Base-by-base conservation (phyloP, 139 green algal genomes). In the Prasinococcaceae sp. region DNA sequence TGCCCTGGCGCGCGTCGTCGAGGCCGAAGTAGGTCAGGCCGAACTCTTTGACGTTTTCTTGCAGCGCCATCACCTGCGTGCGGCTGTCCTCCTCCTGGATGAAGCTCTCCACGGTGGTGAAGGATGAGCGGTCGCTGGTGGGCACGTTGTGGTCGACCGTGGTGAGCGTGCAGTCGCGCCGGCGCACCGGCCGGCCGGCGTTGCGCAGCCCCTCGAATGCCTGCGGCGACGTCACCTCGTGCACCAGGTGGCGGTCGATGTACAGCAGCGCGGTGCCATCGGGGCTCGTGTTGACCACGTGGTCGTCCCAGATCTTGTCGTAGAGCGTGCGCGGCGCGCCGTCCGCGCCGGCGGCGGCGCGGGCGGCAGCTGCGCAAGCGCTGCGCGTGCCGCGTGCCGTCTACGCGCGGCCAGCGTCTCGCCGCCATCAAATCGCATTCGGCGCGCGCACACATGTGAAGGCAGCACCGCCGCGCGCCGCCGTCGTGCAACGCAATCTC, bases 71-170 rank as follows among this genome's bases (percentile, higher is more conserved):
- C 26, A 69, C 60, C 36, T 70, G 62, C 4, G 44, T 44, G 8
- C 54, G 32, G 12, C 47, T 61, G 26, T 64, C 54, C 24, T 40
- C 46, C 24, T 70, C 62, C 22, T 60, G 2, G 25, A 70, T 70
- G 51, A 68, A 68, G 10, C 24, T 60, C 14, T 60, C 60, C 10
- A 55, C 60, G 43, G 33, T 68, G 12, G 48, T 49, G 50, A 68
- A 68, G 19, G 14, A 24, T 3, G 48, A 53, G 6, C 48, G 54
- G 41, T 70, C 54, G 25, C 5, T 53, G 19, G 62, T 70, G 24
- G 62, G 62, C 3, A 70, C 62, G 54, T 70, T 70, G 47, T 70
- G 62, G 39, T 70, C 62, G 17, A 51, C 48, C 10, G 55, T 63
- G 9, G 47, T 51, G n/a, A 68, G 33, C 26, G 60, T 68, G 50